These are phyloP conservation scores for Ogataea chonburiensis DNA, from an alignment of 805 yeast genomes.

Conservation along the genomic window DNA sequence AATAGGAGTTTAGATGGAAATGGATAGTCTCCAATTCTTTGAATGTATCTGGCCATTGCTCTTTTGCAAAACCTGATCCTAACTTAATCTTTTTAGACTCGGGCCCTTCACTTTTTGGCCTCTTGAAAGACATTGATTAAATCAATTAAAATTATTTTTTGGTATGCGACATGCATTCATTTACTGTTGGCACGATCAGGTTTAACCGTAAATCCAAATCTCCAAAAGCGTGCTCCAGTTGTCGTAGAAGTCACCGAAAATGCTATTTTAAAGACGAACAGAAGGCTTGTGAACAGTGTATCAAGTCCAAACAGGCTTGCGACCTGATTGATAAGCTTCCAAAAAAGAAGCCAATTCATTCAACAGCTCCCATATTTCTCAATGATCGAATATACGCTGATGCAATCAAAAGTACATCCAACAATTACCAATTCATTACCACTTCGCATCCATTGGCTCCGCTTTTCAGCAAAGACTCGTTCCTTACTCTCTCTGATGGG, in stretches of 20 bases:
- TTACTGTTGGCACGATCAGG: constrained; percentile 20
- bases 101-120: constrained; percentile 3
- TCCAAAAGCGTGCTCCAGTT: constrained; percentile 27
- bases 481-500: constrained; percentile 32
- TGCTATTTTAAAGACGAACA: constrained; percentile 19
- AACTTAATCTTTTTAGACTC: constrained; percentile 6
- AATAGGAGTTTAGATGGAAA: constrained; percentile 55
- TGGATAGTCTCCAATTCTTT: constrained; percentile 47
- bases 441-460: constrained; percentile 36
- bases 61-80: constrained; percentile 4
- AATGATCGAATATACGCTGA: constrained; percentile 30
- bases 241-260: constrained; percentile 27
- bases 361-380: constrained; percentile 11
- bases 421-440: constrained; percentile 30
- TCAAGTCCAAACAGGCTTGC: constrained; percentile 13
- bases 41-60: constrained; percentile 33
- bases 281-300: constrained; percentile 16
- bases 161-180: too few relatives aligned
- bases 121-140: constrained; percentile 6
- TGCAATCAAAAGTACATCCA: constrained; percentile 23
- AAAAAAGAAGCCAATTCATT: background rate
- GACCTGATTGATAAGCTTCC: background rate
- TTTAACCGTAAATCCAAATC: constrained; percentile 17
- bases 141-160: constrained; percentile 1
- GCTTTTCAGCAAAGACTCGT: constrained; percentile 32